Evolutionary conservation across 2,329 filamentous ascomycete species (phyloP).

Genomic region (Ophiostoma sp.): DNA sequence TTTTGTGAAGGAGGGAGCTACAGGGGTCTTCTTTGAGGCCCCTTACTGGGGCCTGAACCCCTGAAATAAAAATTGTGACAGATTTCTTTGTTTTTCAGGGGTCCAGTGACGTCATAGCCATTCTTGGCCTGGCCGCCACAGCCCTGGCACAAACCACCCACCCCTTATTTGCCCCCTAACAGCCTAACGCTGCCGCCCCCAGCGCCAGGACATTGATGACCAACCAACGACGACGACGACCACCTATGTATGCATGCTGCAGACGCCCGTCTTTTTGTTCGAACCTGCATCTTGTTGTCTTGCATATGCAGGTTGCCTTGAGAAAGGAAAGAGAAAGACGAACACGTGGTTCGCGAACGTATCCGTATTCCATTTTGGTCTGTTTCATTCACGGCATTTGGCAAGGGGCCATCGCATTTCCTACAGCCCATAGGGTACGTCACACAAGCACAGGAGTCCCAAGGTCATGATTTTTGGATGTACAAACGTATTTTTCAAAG

Average conservation of each 20-base stretch:
- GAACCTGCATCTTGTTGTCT: not conserved
- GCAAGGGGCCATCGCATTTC: no score
- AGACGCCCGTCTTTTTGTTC: no score
- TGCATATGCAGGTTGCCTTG: no score
- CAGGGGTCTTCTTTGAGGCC: not conserved
- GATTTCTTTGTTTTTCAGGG: not conserved
- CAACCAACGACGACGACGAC: not conserved
- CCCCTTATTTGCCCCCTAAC: not conserved
- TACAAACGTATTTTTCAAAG: not conserved
- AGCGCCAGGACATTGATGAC: not conserved
- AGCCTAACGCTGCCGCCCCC: no score
- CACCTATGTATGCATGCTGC: not conserved
- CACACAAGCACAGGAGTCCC: no score
- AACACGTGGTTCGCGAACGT: no score
- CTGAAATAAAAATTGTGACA: not conserved
- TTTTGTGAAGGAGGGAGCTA: not conserved
- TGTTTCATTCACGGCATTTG: no score
- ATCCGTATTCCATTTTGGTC: no score
- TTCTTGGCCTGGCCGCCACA: not conserved
- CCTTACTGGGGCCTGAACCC: not conserved
- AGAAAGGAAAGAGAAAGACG: no score
- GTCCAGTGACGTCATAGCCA: constrained; percentile 14
- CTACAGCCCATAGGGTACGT: no score
- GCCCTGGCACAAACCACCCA: not conserved
- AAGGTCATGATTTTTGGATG: no score